A percentile compares a stretch with the other conserved stretches of the same genome.
Conservation (phyloP, 2,329 filamentous ascomycete genomes). For the Aciculosporium take region DNA sequence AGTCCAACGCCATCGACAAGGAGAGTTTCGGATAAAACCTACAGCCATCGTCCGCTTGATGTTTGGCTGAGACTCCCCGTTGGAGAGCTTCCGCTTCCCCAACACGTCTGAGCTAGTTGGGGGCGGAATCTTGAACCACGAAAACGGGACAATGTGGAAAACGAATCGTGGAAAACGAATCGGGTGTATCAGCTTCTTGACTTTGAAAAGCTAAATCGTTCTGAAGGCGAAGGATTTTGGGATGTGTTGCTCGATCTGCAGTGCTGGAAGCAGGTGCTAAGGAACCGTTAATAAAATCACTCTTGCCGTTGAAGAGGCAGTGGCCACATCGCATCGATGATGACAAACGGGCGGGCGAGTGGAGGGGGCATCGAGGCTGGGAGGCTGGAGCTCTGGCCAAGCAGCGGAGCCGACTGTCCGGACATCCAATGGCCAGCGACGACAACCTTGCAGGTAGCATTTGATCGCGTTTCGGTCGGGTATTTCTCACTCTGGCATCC, state of each 20-base stretch:
- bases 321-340: background rate
- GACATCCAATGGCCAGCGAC: no score
- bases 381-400: no score
- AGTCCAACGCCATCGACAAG: background rate
- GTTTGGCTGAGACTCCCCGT: slow-evolving; percentile 41
- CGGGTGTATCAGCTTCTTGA: background rate
- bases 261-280: background rate
- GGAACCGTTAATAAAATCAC: background rate
- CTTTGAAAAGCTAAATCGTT: no score
- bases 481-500: no score
- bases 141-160: background rate
- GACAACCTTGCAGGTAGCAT: no score
- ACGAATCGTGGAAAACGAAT: background rate
- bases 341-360: background rate
- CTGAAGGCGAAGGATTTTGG: no score
- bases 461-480: no score
- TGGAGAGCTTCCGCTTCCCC: slow-evolving; percentile 55
- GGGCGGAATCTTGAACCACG: slow-evolving; percentile 21
- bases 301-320: slow-evolving; percentile 6
- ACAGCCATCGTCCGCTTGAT: slow-evolving; percentile 49
- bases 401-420: no score
- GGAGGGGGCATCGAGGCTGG: no score
- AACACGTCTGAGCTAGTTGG: slow-evolving; percentile 31
- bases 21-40: slow-evolving; percentile 19
- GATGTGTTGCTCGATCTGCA: background rate